A percentile compares a stretch with the other conserved stretches of the same genome.
These are phyloP conservation scores for Prunus mume DNA, from an alignment of 306 rosid genomes.

Conservation along the genomic window DNA sequence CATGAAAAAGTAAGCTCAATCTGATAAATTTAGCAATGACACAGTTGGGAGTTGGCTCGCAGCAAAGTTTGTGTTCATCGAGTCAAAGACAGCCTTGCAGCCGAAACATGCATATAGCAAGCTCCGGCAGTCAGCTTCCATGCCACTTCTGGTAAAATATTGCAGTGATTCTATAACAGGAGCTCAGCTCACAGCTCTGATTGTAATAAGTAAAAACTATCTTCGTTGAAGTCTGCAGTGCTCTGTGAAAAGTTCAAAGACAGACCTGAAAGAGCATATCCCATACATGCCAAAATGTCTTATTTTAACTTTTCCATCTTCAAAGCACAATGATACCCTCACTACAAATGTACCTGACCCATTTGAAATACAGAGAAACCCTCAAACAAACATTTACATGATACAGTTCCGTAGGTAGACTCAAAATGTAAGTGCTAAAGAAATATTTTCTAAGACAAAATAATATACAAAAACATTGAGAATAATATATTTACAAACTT, in stretches of 20 bases:
- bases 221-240: too few species aligned
- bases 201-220: too few species aligned
- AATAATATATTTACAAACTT: conserved; percentile 32
- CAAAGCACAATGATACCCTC: neutral
- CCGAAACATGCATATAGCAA: neutral
- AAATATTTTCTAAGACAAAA: conserved; percentile 3
- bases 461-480: conserved; percentile 24
- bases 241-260: too few species aligned
- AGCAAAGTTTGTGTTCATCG: neutral
- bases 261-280: too few species aligned
- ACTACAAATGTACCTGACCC: neutral
- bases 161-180: neutral
- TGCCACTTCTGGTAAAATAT: neutral
- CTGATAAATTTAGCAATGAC: neutral
- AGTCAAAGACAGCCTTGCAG: neutral
- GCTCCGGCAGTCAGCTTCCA: neutral
- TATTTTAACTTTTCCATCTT: neutral
- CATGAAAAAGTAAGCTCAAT: neutral
- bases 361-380: neutral
- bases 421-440: neutral
- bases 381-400: conserved; percentile 21
- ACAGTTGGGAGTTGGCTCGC: neutral
- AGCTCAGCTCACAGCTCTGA: neutral
- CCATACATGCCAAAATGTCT: too few species aligned
- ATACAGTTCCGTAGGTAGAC: conserved; percentile 26